Evolutionary conservation across 345 rosid species (phyloP), one percentile per base, ranked within the genome.

Genomic region (Populus deltoides): DNA sequence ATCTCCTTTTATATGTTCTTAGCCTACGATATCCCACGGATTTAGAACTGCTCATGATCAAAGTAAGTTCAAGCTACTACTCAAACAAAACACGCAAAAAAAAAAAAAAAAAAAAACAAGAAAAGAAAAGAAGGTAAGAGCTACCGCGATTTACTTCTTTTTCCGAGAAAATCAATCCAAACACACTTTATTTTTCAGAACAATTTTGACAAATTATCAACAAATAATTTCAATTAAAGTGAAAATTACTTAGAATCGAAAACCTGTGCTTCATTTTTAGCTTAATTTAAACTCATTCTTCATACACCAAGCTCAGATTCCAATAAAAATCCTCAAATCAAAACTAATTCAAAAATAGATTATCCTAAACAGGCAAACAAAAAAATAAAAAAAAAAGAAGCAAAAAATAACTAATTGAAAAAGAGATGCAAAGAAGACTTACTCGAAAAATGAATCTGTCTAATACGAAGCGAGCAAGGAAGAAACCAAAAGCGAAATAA

Each of bases 371-470:
- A 31, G 51, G 25, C 7, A 66, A 25, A 29, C 41, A 66, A 9
- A 27, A 12, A 61, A 2, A 5, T 8, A 62, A 62, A n/a, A 0
- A 29, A 6, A 7, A 66, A 18, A 36, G 38, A 18, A 6, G 22
- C 45, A 38, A 38, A 68, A 1, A 68, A 68, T 22, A 35, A 35
- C 20, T 17, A 22, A 22, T 7, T 68, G 33, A 20, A 31, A 53
- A 45, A 8, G n/a, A 49, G 25, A 49, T 35, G 59, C 36, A 36
- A 57, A 29, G 73, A 70, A 72, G 67, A 1, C 75, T 84, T 89
- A 95, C 98, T 49, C 89, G 94, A 86, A 90, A 96, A 85, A 93
- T 75, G 91, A 85, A 91, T 85, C 84, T 86, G 81, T 96, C 98
- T 57, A 93, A 89, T 68, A 90, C 49, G 84, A 86, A 90, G 66